Percentiles rank a stretch among this genome's conserved stretches.
Evolutionary conservation across 1,284 basidiomycete species (phyloP).

Genomic region (Sanghuangporus sanghuang): DNA sequence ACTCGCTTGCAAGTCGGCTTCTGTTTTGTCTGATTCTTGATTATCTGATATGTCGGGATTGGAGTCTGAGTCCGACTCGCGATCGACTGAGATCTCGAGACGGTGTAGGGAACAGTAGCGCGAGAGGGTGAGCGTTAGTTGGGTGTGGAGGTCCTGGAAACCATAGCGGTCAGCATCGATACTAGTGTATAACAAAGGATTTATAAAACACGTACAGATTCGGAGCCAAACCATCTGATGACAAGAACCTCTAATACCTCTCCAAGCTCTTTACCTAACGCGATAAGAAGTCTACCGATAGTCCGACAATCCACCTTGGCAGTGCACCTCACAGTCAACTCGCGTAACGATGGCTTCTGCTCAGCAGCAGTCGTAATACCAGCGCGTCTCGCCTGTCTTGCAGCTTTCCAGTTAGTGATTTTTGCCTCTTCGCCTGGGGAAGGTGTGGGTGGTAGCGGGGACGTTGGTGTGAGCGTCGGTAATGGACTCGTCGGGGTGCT

Average conservation of each 20-base stretch:
- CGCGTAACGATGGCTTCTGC: not conserved
- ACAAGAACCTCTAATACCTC: slow-evolving; percentile 5
- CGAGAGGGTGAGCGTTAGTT: slow-evolving; percentile 8
- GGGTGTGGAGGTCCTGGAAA: slow-evolving; percentile 7
- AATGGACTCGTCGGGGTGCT: not conserved
- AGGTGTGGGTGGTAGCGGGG: not conserved
- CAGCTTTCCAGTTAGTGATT: slow-evolving; percentile 1
- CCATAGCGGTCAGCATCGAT: not conserved
- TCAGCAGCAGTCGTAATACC: not conserved
- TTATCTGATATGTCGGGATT: not conserved
- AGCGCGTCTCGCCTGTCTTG: not conserved
- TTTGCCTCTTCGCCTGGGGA: not conserved
- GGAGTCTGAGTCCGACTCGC: not conserved
- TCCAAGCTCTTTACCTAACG: slow-evolving; percentile 11
- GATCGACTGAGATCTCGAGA: slow-evolving; percentile 7
- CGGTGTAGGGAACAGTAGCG: slow-evolving; percentile 6
- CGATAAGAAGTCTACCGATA: slow-evolving; percentile 9
- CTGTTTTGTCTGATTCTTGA: not conserved
- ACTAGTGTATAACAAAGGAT: not conserved
- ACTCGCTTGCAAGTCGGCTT: slow-evolving; percentile 4
- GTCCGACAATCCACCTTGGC: slow-evolving; percentile 16
- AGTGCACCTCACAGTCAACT: slow-evolving; percentile 11
- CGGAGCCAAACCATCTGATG: slow-evolving; percentile 13
- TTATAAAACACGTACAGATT: not conserved
- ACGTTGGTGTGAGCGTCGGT: not conserved